Evolutionary conservation across 2,329 filamentous ascomycete genomes (phyloP), one percentile per base, ranked within the genome.

Genomic region (Parastagonospora avenae): DNA sequence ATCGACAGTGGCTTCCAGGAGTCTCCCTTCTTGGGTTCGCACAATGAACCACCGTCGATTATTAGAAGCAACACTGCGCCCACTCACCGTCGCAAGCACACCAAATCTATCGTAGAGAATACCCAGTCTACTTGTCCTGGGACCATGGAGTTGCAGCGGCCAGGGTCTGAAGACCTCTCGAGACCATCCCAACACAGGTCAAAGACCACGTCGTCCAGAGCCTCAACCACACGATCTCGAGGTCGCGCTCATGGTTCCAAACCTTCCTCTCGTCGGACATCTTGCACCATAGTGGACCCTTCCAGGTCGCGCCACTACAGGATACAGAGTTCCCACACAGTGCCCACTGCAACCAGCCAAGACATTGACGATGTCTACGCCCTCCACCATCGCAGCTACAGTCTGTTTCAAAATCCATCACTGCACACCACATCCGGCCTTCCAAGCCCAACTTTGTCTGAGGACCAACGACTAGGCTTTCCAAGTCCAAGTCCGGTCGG

Each of bases 351-450:
- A 36, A 50, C 49, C 29, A 66, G 57, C 46, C 66, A 65, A 46
- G 72, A 74, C 41, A 63, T 74, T 37, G 72, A 75, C 53, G 72
- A 74, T 45, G 71, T 73, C 11, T 64, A 74, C 1, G 73, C 73
- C 10, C 62, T 75, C 29, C 73, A 75, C 54, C 73, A 72, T 45
- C 70, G 73, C 56, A 71, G 68, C 46, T 74, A 69, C 52, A 70
- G 60, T 48, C 55, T 75, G 36, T 72, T 72, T 46, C 59, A 64
- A 6, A 69, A 68, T 38, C 60, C 66, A 19, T 62, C 63, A n/a
- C 65, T 70, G 35, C 63, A 67, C 27, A 45, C 67, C 16, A 48
- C 50, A 14, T 62, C 63, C 4, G 55, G 48, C 8, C 51, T 62
- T 6, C 57, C 62, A 12, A 66, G 60, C 29, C 60, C 66, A 32